phyloP scores from a whole-genome alignment of 805 yeast species.

The Saccharomyces paradoxus region DNA sequence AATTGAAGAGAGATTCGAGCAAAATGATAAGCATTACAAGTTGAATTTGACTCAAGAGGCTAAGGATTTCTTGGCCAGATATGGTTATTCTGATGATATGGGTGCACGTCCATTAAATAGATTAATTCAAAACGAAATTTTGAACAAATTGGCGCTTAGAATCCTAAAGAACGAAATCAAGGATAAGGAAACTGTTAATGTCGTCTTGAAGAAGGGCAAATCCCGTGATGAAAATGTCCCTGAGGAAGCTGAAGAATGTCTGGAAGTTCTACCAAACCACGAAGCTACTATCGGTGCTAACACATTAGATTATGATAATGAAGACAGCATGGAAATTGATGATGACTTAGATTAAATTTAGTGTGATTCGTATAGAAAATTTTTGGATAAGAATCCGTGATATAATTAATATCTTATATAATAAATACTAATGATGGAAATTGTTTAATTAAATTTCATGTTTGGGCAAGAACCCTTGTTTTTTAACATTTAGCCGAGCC shows the following conservation, averaged over 20 bases:
- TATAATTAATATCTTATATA: not conserved
- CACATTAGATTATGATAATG: conserved; percentile 49
- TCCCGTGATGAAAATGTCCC: conserved; percentile 10
- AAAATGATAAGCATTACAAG: conserved; percentile 69
- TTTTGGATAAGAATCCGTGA: not conserved
- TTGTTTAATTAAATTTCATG: not conserved
- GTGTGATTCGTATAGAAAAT: not conserved
- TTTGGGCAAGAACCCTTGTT: not conserved
- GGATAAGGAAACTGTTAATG: conserved; percentile 80
- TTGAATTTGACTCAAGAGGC: conserved; percentile 72
- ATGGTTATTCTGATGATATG: conserved; percentile 86
- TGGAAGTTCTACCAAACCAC: conserved; percentile 83
- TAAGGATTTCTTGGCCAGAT: conserved; percentile 66
- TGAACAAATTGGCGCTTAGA: conserved; percentile 84
- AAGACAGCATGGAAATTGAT: conserved; percentile 56
- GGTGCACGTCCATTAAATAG: conserved; percentile 97
- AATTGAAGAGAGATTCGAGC: conserved; percentile 75
- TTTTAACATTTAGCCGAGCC: not conserved
- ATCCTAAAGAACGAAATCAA: conserved; percentile 76
- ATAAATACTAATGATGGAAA: not conserved
- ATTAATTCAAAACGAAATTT: conserved; percentile 78
- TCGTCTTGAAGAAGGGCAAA: conserved; percentile 37
- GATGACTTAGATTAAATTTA: conserved; percentile 30
- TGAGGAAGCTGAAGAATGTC: conserved; percentile 46
- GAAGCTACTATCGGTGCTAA: conserved; percentile 44